phyloP scores from a whole-genome alignment of 2,329 filamentous ascomycete species.

The Tolypocladium album region DNA sequence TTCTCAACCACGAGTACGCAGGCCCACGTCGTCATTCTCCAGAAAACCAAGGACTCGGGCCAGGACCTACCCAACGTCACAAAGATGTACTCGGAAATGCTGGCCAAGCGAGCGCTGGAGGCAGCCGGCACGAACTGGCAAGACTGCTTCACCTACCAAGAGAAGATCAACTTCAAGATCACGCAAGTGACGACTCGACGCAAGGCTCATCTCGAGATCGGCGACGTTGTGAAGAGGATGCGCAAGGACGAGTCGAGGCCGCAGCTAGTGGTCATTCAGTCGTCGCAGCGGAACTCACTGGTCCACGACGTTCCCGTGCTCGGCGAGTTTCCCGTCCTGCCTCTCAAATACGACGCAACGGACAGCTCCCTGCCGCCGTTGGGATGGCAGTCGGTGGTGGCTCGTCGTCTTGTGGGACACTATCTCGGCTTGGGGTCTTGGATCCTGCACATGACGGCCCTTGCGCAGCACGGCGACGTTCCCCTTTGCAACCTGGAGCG shows the following conservation, averaged over 20 bases:
- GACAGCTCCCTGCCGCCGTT: conserved; percentile 85
- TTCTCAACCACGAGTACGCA: conserved; percentile 76
- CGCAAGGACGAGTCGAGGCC: conserved; percentile 74
- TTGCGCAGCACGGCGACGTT: conserved; percentile 87
- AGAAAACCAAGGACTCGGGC: conserved; percentile 63
- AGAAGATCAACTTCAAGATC: conserved; percentile 74
- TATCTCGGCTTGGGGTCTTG: conserved; percentile 90
- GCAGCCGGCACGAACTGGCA: conserved; percentile 63
- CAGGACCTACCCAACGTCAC: conserved; percentile 85
- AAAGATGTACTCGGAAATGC: conserved; percentile 73
- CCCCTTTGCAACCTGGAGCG: conserved; percentile 91
- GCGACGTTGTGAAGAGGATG: conserved; percentile 83
- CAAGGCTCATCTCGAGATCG: conserved; percentile 79
- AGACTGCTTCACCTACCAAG: conserved; percentile 76
- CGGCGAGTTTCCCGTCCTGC: conserved; percentile 73
- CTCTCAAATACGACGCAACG: conserved; percentile 68
- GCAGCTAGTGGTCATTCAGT: conserved; percentile 80
- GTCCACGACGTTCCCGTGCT: conserved; percentile 77
- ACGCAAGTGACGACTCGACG: conserved; percentile 81
- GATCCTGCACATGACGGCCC: conserved; percentile 77
- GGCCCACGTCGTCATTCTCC: conserved; percentile 81
- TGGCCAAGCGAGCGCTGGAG: conserved; percentile 55
- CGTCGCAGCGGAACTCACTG: conserved; percentile 69
- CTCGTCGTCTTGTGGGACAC: conserved; percentile 74
- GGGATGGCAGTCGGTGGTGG: conserved; percentile 86